Percentiles rank a stretch among this genome's conserved stretches.
Conservation (phyloP, 805 yeast species). For the Candida fluviatilis region DNA sequence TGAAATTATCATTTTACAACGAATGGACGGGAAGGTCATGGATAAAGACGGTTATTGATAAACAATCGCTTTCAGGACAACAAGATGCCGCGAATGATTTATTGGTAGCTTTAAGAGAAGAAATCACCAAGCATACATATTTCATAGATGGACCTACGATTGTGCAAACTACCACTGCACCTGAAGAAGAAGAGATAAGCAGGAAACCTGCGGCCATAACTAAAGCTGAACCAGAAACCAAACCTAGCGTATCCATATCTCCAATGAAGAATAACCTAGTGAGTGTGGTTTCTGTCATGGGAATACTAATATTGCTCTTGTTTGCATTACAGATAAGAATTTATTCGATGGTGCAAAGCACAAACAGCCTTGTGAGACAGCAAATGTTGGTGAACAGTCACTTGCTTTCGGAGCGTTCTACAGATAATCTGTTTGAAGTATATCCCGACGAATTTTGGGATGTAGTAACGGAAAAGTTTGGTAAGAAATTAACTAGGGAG, state of each 20-base stretch:
- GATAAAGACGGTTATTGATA: conserved; percentile 87
- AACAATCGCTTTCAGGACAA: conserved; percentile 80
- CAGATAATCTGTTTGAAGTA: not conserved
- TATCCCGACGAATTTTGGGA: conserved; percentile 16
- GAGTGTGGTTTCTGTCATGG: not conserved
- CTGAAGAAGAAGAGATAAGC: not conserved
- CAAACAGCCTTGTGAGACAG: conserved; percentile 17
- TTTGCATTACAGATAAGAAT: conserved; percentile 19
- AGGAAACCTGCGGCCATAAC: not conserved
- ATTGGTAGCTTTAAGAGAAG: conserved; percentile 32
- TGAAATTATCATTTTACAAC: conserved; percentile 67
- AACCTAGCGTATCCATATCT: not conserved
- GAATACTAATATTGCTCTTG: conserved; percentile 11
- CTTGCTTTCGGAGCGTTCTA: conserved; percentile 7
- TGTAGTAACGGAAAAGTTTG: conserved; percentile 14
- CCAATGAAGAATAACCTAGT: conserved; percentile 1
- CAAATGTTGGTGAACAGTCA: conserved; percentile 17
- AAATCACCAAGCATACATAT: conserved; percentile 18
- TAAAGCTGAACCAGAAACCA: not conserved
- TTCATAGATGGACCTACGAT: conserved; percentile 16
- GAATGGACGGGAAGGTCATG: conserved; percentile 92
- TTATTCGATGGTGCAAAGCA: conserved; percentile 15
- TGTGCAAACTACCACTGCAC: not conserved
- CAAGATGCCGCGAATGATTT: conserved; percentile 53
- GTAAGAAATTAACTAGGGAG: conserved; percentile 12